A percentile compares a stretch with the other conserved stretches of the same genome.
Conservation (phyloP, 768 basidiomycete species). For the Mycena sanguinolenta region DNA sequence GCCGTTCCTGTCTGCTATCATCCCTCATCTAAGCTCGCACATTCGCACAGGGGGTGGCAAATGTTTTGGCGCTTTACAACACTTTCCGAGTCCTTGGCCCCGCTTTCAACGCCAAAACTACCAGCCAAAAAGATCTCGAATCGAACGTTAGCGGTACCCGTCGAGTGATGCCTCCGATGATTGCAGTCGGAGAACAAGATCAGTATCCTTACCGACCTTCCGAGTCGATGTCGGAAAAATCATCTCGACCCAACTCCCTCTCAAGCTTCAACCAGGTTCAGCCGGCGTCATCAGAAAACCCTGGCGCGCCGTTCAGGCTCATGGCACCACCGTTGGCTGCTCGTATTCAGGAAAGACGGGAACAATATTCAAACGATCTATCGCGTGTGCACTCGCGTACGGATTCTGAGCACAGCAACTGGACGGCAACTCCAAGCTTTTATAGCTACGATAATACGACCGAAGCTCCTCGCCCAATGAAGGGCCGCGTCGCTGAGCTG, state of each 20-base stretch:
- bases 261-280: slow-evolving; percentile 34
- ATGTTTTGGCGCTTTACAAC: slow-evolving; percentile 77
- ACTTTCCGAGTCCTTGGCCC: slow-evolving; percentile 74
- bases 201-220: slow-evolving; percentile 20
- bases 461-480: slow-evolving; percentile 15
- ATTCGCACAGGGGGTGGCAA: slow-evolving; percentile 79
- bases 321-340: slow-evolving; percentile 33
- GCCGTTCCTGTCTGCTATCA: slow-evolving; percentile 35
- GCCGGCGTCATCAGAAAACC: slow-evolving; percentile 23
- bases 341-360: slow-evolving; percentile 34
- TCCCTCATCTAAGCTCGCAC: slow-evolving; percentile 18
- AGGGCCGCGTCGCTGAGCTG: slow-evolving; percentile 26
- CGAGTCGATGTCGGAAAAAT: slow-evolving; percentile 33
- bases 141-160: slow-evolving; percentile 4
- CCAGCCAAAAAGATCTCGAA: slow-evolving; percentile 43
- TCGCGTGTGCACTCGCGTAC: slow-evolving; percentile 26
- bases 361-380: slow-evolving; percentile 23
- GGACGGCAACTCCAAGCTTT: slow-evolving; percentile 34
- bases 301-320: slow-evolving; percentile 21
- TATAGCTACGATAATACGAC: slow-evolving; percentile 35
- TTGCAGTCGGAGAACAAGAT: slow-evolving; percentile 26
- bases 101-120: slow-evolving; percentile 56
- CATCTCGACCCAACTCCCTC: slow-evolving; percentile 33
- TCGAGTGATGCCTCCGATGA: slow-evolving; percentile 33
- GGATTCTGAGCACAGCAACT: slow-evolving; percentile 36